Evolutionary conservation across 2,329 filamentous ascomycete genomes (phyloP).

Genomic region (Amesomyces nigricolor): DNA sequence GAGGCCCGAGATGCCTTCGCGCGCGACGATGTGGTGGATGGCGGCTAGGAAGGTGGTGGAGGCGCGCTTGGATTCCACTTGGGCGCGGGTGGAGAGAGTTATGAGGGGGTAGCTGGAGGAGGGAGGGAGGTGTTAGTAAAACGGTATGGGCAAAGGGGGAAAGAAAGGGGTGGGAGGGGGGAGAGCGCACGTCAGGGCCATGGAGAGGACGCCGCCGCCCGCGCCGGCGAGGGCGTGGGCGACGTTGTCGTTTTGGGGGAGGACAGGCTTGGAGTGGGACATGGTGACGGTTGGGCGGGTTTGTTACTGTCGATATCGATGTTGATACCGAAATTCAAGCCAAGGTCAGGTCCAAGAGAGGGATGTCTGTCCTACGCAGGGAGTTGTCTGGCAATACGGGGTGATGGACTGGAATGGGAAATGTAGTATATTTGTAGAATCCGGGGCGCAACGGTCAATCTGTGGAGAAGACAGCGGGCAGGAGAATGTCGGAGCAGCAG

Average conservation of each 20-base stretch:
- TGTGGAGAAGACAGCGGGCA: background rate
- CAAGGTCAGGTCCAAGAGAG: too few species aligned
- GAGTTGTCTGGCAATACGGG: background rate
- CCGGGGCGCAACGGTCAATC: background rate
- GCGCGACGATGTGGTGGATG: conserved; percentile 78
- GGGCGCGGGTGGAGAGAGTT: conserved; percentile 92
- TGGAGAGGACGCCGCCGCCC: conserved; percentile 89
- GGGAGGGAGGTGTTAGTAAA: conserved; percentile 10
- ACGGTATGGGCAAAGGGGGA: conserved; percentile 1
- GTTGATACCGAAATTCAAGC: too few species aligned
- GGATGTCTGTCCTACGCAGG: too few species aligned
- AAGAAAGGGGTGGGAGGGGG: conserved; percentile 3
- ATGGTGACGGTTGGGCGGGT: conserved; percentile 13
- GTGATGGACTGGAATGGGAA: background rate
- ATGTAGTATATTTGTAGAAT: background rate
- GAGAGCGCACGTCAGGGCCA: conserved; percentile 76
- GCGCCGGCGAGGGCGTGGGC: conserved; percentile 90
- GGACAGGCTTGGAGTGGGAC: conserved; percentile 50
- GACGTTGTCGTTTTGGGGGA: conserved; percentile 92
- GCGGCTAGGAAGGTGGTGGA: conserved; percentile 79
- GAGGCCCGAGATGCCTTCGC: conserved; percentile 82
- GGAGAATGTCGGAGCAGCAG: background rate
- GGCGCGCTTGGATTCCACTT: conserved; percentile 93
- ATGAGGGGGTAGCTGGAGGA: conserved; percentile 79
- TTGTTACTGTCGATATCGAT: too few species aligned